Percentiles rank a stretch among this genome's conserved stretches.
phyloP scores from a whole-genome alignment of 1,284 basidiomycete species.

The Exsudoporus floridanus region DNA sequence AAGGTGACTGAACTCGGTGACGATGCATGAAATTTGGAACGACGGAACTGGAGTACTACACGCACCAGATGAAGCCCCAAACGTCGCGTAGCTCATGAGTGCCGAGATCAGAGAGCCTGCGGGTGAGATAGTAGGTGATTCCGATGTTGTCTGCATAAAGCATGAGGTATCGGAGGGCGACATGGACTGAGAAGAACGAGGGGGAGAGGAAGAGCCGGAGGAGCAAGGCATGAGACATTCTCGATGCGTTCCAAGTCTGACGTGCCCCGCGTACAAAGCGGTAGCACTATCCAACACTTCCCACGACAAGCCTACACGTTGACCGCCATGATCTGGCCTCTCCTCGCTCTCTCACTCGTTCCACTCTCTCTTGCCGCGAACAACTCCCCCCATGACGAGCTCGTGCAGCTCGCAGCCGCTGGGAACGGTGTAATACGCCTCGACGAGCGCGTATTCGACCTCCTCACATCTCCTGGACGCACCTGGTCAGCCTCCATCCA shows the following conservation, averaged over 20 bases:
- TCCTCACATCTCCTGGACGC: slow-evolving; percentile 70
- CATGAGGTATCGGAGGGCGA: slow-evolving; percentile 86
- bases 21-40: slow-evolving; percentile 16
- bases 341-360: slow-evolving; percentile 48
- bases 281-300: slow-evolving; percentile 9
- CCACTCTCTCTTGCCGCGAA: slow-evolving; percentile 45
- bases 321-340: slow-evolving; percentile 39
- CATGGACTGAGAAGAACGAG: slow-evolving; percentile 87
- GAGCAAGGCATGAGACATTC: slow-evolving; percentile 73
- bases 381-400: slow-evolving; percentile 47
- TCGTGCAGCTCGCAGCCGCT: slow-evolving; percentile 62
- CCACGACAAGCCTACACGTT: slow-evolving; percentile 31
- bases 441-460: slow-evolving; percentile 71
- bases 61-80: slow-evolving; percentile 94
- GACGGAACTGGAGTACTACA: slow-evolving; percentile 12
- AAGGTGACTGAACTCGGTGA: slow-evolving; percentile 65
- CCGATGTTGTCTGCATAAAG: slow-evolving; percentile 91
- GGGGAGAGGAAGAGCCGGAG: slow-evolving; percentile 88
- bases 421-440: slow-evolving; percentile 81
- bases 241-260: slow-evolving; percentile 15
- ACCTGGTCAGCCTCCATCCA: slow-evolving; percentile 83
- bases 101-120: slow-evolving; percentile 76
- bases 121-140: slow-evolving; percentile 93
- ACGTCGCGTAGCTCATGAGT: slow-evolving; percentile 86
- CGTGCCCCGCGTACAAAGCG: too few species aligned